Evolutionary conservation across 73 alveolate genomes (phyloP).

Genomic region (Vitrella brassicaformis): DNA sequence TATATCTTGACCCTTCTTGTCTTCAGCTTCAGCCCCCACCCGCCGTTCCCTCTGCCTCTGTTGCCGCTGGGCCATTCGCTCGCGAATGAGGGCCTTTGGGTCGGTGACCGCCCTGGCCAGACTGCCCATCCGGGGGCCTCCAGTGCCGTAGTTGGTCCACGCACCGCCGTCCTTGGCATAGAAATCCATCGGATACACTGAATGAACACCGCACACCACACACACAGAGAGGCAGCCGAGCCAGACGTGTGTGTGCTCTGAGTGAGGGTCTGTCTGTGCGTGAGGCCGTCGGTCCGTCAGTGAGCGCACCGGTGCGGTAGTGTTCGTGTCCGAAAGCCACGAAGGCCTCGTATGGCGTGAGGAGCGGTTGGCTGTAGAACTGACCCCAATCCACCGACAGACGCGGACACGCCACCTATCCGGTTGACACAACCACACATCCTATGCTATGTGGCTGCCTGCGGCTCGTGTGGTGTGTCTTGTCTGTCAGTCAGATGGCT

Average conservation of each 20-base stretch:
- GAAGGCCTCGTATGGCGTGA: conserved; percentile 32
- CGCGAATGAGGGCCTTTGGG: too few species aligned
- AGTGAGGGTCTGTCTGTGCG: background rate
- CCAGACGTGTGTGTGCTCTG: background rate
- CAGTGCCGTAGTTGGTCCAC: background rate
- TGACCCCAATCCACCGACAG: conserved; percentile 96
- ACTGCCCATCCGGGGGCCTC: too few species aligned
- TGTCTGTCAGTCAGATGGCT: too few species aligned
- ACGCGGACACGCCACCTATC: conserved; percentile 50
- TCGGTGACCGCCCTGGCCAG: too few species aligned
- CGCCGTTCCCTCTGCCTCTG: too few species aligned
- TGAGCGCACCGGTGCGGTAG: background rate
- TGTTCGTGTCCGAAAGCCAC: conserved; percentile 18
- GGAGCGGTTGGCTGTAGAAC: conserved; percentile 70
- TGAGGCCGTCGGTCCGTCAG: background rate
- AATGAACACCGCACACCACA: background rate
- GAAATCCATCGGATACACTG: background rate
- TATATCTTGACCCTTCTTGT: too few species aligned
- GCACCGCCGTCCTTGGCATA: background rate
- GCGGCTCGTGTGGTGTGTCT: too few species aligned
- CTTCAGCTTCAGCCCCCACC: too few species aligned
- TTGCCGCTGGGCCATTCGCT: too few species aligned
- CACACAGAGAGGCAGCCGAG: background rate
- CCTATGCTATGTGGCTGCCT: too few species aligned
- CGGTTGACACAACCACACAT: too few species aligned